These are phyloP conservation scores for Acanthamoeba sp. DNA, from an alignment of 208 protist genomes.

Conservation along the genomic window DNA sequence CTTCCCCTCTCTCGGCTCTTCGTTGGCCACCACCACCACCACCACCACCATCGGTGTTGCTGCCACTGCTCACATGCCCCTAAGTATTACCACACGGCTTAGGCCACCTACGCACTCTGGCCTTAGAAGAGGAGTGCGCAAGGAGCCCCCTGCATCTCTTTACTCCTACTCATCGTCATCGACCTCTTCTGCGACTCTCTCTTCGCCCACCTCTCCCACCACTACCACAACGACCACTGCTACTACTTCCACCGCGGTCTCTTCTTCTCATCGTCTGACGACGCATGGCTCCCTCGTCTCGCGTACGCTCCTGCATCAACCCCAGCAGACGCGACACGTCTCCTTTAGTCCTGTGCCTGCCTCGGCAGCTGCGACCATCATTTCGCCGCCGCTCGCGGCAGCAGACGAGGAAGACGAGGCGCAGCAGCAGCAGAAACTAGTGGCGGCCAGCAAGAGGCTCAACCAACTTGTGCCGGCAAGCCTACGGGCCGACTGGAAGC, in stretches of 20 bases:
- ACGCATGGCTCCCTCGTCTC: neutral
- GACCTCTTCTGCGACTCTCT: neutral
- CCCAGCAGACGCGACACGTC: slow-evolving; percentile 1
- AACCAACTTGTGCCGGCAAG: neutral
- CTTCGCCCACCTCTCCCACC: neutral
- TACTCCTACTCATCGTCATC: neutral
- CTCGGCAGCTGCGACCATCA: neutral
- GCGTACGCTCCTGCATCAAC: neutral
- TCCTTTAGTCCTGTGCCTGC: neutral
- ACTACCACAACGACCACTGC: neutral
- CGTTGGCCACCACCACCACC: neutral
- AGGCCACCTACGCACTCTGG: too few relatives aligned
- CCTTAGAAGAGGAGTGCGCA: neutral
- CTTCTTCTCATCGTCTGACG: neutral
- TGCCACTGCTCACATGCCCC: too few relatives aligned
- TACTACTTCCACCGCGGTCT: neutral
- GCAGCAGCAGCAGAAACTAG: neutral
- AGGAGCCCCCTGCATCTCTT: neutral
- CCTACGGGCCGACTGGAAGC: neutral
- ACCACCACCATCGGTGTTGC: neutral
- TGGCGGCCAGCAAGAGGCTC: neutral
- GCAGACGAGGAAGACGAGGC: neutral
- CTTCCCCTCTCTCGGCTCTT: neutral
- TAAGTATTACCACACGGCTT: too few relatives aligned
- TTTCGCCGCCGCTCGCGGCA: neutral